Conservation (phyloP, 139 green algal species). For the Auxenochlorella pyrenoidosa region DNA sequence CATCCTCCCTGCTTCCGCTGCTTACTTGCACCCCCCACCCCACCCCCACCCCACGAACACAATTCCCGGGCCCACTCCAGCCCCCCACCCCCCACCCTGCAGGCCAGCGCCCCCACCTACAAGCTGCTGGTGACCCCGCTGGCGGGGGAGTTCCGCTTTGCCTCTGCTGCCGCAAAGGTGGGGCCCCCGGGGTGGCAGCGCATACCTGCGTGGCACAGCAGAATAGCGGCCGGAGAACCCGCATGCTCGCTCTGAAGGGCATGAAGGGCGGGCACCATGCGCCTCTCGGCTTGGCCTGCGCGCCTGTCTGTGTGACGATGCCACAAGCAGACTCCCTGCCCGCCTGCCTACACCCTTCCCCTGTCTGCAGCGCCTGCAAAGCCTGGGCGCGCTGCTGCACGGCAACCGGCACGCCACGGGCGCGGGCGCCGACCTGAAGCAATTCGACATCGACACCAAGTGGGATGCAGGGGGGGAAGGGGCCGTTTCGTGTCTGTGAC, state of each 20-base stretch:
- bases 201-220: neutral
- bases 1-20: neutral
- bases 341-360: neutral
- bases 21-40: neutral
- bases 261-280: neutral
- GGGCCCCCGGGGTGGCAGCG: neutral
- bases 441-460: neutral
- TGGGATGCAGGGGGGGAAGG: neutral
- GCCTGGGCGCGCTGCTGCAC: conserved; percentile 86
- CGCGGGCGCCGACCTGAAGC: neutral
- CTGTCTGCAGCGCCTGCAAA: conserved; percentile 77
- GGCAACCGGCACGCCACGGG: conserved; percentile 80
- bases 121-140: conserved; percentile 81
- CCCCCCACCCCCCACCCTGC: neutral
- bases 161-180: conserved; percentile 72
- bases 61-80: no score
- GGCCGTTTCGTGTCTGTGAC: no score
- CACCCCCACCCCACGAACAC: no score
- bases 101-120: conserved; percentile 58
- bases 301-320: no score
- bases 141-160: conserved; percentile 90
- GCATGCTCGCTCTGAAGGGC: neutral
- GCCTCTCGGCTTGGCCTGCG: no score
- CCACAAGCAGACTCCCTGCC: neutral
- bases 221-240: neutral